These are phyloP conservation scores for Psilocybe cubensis DNA, from an alignment of 768 basidiomycete species.

Conservation along the genomic window DNA sequence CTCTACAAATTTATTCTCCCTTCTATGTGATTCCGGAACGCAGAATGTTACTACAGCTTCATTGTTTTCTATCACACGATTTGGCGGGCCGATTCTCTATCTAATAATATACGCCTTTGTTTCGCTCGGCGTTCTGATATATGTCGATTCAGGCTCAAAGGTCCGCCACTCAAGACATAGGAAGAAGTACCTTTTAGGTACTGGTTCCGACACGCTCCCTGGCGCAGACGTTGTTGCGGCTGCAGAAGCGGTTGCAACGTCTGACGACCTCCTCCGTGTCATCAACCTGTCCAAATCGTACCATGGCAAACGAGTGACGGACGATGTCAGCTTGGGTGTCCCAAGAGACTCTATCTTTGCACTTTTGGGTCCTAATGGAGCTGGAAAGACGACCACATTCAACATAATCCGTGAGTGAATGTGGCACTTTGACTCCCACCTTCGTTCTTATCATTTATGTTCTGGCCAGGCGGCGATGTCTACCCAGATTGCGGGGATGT, in stretches of 20 bases:
- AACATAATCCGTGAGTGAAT: constrained; percentile 70
- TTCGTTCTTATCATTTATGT: not conserved
- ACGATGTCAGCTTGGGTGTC: constrained; percentile 74
- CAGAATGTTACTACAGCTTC: constrained; percentile 47
- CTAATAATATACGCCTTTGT: constrained; percentile 62
- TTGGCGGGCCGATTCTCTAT: constrained; percentile 78
- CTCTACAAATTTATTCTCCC: constrained; percentile 77
- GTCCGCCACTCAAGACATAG: constrained; percentile 24
- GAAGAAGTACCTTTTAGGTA: constrained; percentile 9
- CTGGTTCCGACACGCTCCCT: constrained; percentile 9
- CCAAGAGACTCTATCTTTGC: constrained; percentile 65
- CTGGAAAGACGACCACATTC: constrained; percentile 83
- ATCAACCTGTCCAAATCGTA: constrained; percentile 69
- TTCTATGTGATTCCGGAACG: constrained; percentile 62
- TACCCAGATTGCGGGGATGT: constrained; percentile 72
- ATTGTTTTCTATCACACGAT: constrained; percentile 58
- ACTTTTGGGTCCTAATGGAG: constrained; percentile 81
- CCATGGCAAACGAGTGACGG: constrained; percentile 60
- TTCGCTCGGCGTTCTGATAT: constrained; percentile 67
- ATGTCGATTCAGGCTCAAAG: constrained; percentile 70
- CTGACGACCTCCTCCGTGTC: constrained; percentile 64
- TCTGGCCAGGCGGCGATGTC: constrained; percentile 70
- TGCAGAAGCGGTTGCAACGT: constrained; percentile 47
- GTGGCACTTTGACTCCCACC: constrained; percentile 19
- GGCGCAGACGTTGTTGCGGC: constrained; percentile 58